Percentiles rank a stretch among this genome's conserved stretches.
phyloP scores from a whole-genome alignment of 2,329 filamentous ascomycete genomes.

The Trichoderma citrinoviride region DNA sequence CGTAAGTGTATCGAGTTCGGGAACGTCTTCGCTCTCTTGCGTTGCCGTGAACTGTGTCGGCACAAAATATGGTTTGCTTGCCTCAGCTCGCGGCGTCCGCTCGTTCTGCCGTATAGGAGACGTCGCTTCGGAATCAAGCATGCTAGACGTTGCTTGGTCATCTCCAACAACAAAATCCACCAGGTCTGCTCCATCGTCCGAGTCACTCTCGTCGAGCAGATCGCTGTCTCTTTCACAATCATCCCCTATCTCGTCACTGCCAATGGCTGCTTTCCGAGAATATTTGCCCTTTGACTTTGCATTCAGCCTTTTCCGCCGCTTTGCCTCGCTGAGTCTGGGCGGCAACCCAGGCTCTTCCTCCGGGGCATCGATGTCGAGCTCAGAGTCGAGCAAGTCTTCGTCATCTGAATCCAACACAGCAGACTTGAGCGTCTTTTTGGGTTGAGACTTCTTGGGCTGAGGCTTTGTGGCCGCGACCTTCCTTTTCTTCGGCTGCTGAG shows the following conservation, averaged over 20 bases:
- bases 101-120: constrained; percentile 28
- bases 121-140: constrained; percentile 33
- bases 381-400: constrained; percentile 26
- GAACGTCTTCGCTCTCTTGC: constrained; percentile 43
- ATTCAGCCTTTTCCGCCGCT: constrained; percentile 26
- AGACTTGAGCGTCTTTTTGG: not conserved
- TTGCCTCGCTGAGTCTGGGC: constrained; percentile 13
- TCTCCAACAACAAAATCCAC: constrained; percentile 57
- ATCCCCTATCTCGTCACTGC: constrained; percentile 50
- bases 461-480: constrained; percentile 16
- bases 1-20: constrained; percentile 36
- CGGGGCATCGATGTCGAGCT: constrained; percentile 19
- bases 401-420: constrained; percentile 19
- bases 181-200: constrained; percentile 50
- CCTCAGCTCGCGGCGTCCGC: constrained; percentile 22
- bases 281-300: constrained; percentile 27
- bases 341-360: constrained; percentile 20
- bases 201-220: constrained; percentile 45
- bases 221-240: constrained; percentile 52
- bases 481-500: constrained; percentile 23
- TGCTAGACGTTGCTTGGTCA: constrained; percentile 42
- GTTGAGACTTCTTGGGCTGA: not conserved
- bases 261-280: constrained; percentile 33
- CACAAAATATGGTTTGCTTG: constrained; percentile 38
- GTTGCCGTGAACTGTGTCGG: constrained; percentile 40